Evolutionary conservation across 495 filamentous ascomycete species (phyloP).

Genomic region (Stereocaulon alpinum): DNA sequence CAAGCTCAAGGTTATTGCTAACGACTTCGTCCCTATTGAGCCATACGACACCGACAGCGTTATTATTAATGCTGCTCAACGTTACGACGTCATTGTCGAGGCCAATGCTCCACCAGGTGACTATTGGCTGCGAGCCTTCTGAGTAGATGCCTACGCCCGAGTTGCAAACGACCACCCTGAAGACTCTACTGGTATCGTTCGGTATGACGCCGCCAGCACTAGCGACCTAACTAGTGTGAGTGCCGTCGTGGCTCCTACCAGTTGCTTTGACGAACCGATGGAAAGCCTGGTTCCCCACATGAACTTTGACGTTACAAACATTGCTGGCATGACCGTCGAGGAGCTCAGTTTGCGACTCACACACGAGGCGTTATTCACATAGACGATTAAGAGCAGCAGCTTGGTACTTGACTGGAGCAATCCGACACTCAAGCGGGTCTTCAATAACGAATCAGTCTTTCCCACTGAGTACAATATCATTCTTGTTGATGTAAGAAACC

Average conservation of each 20-base stretch:
- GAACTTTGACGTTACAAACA: background rate
- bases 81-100: conserved; percentile 59
- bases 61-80: conserved; percentile 54
- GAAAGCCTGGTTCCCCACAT: conserved; percentile 25
- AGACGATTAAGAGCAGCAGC: background rate
- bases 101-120: conserved; percentile 39
- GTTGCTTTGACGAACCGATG: conserved; percentile 26
- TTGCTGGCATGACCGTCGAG: background rate
- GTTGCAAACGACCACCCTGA: conserved; percentile 8
- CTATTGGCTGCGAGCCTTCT: conserved; percentile 54
- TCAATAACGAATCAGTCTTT: background rate
- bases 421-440: background rate
- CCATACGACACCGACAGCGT: conserved; percentile 38
- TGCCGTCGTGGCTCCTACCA: conserved; percentile 2
- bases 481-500: background rate
- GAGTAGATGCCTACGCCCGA: conserved; percentile 1
- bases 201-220: conserved; percentile 11
- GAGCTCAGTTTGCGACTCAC: background rate
- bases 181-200: conserved; percentile 11
- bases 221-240: background rate
- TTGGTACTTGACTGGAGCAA: background rate
- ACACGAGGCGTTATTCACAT: background rate
- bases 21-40: conserved; percentile 39
- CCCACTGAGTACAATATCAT: background rate
- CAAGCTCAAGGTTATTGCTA: conserved; percentile 36